Evolutionary conservation across 1,139 yeast genomes (phyloP), one percentile per base, ranked within the genome.

Genomic region (Yamadazyma siamensis): DNA sequence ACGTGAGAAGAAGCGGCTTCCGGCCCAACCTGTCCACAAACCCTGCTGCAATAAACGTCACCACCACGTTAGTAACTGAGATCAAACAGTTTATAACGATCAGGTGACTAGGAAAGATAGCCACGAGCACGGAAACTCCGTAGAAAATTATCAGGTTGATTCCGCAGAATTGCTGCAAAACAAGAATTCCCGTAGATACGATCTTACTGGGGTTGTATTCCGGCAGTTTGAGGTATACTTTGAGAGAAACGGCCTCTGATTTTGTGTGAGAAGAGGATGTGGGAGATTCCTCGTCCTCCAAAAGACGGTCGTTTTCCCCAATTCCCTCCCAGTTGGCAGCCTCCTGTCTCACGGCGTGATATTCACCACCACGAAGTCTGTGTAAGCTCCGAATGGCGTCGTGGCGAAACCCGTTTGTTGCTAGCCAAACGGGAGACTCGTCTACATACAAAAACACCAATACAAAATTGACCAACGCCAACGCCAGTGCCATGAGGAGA

Each of bases 101-200:
- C 3, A 96, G 82, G 35, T 75, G 67, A 13, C 71, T 61, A 3
- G 96, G 96, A 44, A 85, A 71, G 3, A 83, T 65, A 6, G 75
- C 64, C 13, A 81, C 69, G 33, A 91, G 66, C 4, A 89, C 84
- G 6, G 86, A 75, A 4, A 88, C 96, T 4, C 98, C 97, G 53
- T 89, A 91, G 53, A 89, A 87, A 15, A 89, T 77, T 39, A 91
- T 87, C 1, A 95, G 78, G 56, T 91, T 91, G 51, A 91, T 85
- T 16, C 98, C 98, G 46, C 89, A 80, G 40, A 89, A 75, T 53
- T 91, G 98, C 58, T 91, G 97, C 17, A 89, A 80, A n/a, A 80
- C 63, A 68, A 89, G 75, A 18, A 87, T 71, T 3, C 85, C 79
- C 0, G 88, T 76, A 4, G 89, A 82, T 1, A 80, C 85, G 21